Conservation (phyloP, 2,329 filamentous ascomycete species). For the Chaetomiaceae sp. region DNA sequence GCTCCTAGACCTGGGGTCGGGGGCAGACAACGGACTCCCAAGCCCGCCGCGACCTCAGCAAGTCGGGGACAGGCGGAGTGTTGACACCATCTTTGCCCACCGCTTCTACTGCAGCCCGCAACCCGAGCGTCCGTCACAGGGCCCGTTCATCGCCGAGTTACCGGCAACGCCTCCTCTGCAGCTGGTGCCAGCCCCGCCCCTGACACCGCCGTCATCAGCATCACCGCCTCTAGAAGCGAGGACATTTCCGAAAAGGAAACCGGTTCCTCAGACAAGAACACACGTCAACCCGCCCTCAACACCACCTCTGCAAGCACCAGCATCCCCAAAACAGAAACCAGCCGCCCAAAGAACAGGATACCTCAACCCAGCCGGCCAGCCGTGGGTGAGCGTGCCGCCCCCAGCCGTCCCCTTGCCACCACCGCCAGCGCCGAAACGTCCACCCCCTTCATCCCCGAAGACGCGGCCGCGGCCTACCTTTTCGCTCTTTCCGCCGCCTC, state of each 20-base stretch:
- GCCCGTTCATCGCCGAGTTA: constrained; percentile 10
- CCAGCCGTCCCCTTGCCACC: constrained; percentile 7
- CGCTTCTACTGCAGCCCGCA: constrained; percentile 14
- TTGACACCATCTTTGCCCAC: constrained; percentile 19
- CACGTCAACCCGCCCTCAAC: not conserved
- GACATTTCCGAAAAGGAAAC: not conserved
- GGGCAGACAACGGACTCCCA: not conserved
- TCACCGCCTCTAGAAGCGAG: not conserved
- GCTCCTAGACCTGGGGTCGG: constrained; percentile 5
- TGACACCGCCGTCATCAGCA: not conserved
- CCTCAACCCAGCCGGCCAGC: constrained; percentile 19
- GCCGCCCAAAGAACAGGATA: not conserved
- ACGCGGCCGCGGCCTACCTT: not conserved
- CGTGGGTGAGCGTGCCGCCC: constrained; percentile 16
- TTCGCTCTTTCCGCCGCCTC: constrained; percentile 6
- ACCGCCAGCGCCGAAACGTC: not conserved
- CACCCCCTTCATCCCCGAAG: not conserved
- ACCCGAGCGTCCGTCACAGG: not conserved
- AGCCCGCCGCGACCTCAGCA: not conserved
- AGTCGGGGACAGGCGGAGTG: constrained; percentile 7
- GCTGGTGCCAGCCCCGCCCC: not conserved
- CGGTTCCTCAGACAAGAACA: not conserved
- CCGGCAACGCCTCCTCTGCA: constrained; percentile 4
- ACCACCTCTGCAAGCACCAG: not conserved
- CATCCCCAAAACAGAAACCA: not conserved